Conservation (phyloP, 805 yeast genomes). For the Komagataella kurtzmanii region DNA sequence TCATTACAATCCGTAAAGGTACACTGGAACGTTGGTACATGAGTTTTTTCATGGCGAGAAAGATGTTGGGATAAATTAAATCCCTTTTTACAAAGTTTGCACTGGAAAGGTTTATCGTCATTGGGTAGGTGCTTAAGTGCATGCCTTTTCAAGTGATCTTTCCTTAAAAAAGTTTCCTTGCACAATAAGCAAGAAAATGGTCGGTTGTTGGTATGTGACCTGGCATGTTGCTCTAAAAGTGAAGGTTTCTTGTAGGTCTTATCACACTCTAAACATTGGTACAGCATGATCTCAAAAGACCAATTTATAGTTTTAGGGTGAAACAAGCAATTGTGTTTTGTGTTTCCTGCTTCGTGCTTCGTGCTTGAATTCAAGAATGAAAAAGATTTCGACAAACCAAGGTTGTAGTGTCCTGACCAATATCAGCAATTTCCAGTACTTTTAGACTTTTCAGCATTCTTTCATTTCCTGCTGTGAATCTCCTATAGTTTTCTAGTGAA, state of each 20-base stretch:
- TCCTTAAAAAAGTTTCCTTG: slow-evolving; percentile 51
- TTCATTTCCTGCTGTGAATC: background rate
- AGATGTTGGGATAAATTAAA: slow-evolving; percentile 72
- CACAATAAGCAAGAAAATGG: slow-evolving; percentile 66
- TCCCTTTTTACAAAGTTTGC: slow-evolving; percentile 72
- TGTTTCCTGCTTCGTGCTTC: too few species aligned
- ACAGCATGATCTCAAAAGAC: slow-evolving; percentile 13
- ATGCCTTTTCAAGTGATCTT: slow-evolving; percentile 75
- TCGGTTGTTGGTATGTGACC: slow-evolving; percentile 69
- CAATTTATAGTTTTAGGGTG: background rate
- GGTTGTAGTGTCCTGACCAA: background rate
- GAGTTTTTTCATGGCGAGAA: slow-evolving; percentile 72
- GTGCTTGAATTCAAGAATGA: too few species aligned
- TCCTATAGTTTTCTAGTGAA: background rate
- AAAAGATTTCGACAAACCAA: background rate
- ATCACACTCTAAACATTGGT: slow-evolving; percentile 53
- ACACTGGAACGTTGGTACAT: slow-evolving; percentile 54
- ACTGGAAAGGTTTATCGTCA: slow-evolving; percentile 54
- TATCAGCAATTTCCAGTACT: background rate
- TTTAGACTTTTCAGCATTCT: background rate
- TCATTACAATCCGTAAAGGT: slow-evolving; percentile 47
- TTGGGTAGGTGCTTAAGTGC: slow-evolving; percentile 40
- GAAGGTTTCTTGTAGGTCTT: slow-evolving; percentile 78
- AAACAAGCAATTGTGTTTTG: background rate
- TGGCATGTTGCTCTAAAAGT: slow-evolving; percentile 64